Conservation (phyloP, 2,329 filamentous ascomycete genomes). For the Aspergillus sp. region DNA sequence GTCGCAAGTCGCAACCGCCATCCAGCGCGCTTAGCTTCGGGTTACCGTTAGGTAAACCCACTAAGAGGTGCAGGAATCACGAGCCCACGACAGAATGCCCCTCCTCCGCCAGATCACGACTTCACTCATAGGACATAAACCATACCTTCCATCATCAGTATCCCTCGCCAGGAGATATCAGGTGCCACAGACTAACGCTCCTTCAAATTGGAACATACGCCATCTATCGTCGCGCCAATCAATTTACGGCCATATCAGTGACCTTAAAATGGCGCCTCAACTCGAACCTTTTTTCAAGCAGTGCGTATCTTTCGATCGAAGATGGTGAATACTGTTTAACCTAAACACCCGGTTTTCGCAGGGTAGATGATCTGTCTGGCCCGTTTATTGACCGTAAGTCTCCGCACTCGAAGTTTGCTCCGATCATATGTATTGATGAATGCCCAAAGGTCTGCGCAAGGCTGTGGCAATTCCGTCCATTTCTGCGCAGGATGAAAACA, state of each 20-base stretch:
- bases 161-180: conserved; percentile 4
- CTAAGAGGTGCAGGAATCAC: conserved; percentile 3
- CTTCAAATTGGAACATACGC: conserved; percentile 7
- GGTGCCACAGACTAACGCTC: conserved; percentile 1
- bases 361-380: conserved; percentile 73
- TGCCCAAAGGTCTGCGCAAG: conserved; percentile 62
- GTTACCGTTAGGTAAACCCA: conserved; percentile 16
- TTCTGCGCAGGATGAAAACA: conserved; percentile 84
- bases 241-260: conserved; percentile 47
- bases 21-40: conserved; percentile 15
- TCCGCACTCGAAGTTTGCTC: conserved; percentile 1
- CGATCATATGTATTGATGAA: conserved; percentile 6
- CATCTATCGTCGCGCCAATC: conserved; percentile 30
- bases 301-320: conserved; percentile 34
- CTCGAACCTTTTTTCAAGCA: conserved; percentile 91
- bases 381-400: conserved; percentile 77
- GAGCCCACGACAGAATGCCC: conserved; percentile 29
- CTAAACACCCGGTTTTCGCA: conserved; percentile 17
- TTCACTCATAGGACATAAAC: conserved; percentile 23
- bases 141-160: conserved; percentile 6
- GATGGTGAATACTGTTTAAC: conserved; percentile 1
- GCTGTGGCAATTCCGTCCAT: conserved; percentile 96
- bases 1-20: background rate
- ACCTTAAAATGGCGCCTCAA: conserved; percentile 78
- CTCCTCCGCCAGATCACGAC: conserved; percentile 32